Base-by-base conservation (phyloP, 164 flowering plant species). In the Brasenia schreberi region DNA sequence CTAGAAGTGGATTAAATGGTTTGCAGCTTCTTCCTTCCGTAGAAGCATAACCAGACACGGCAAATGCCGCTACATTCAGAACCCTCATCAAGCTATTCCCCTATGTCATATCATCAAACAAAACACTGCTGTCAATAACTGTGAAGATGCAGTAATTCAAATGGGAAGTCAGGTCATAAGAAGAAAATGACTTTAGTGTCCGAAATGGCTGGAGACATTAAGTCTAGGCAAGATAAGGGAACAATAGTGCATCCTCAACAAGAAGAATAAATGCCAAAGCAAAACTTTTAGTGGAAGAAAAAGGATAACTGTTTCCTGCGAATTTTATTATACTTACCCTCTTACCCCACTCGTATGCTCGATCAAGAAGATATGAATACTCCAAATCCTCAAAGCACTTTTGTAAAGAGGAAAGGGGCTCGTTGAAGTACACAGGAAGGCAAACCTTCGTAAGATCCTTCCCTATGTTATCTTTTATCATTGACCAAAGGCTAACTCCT, bases 31-130 rank as follows among this genome's bases (percentile, higher is more conserved):
- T 68, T 53, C 83, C 85, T 5, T 80, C 83, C 17, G 83, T 73
- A 19, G 81, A 79, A 59, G 85, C 81, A 73, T 80, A 82, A n/a
- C 83, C 85, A 11, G 85, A 82, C 6, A 78, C 77, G 53, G 85
- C 85, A 77, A 80, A 82, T 62, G 85, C 85, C 19, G 83, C 85
- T 19, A 82, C 78, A 69, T 80, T 78, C 27, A 82, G 77, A 42
- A 75, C 72, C 76, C 85, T 78, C 81, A 78, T 70, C 43, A 80
- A 79, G 67, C 79, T 73, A 68, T 82, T 75, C n/a, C 83, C 83
- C 85, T 82, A 61, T 69, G 42, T 43, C 27, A 12, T 19, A 18
- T 39, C 5, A 63, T 14, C 43, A 5, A 16, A 19, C 7, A 23
- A 23, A 2, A 23, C 27, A 23, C 27, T 23, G 27, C 27, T 2